These are phyloP conservation scores for Cystofilobasidium ferigula DNA, from an alignment of 768 basidiomycete species.

Conservation along the genomic window DNA sequence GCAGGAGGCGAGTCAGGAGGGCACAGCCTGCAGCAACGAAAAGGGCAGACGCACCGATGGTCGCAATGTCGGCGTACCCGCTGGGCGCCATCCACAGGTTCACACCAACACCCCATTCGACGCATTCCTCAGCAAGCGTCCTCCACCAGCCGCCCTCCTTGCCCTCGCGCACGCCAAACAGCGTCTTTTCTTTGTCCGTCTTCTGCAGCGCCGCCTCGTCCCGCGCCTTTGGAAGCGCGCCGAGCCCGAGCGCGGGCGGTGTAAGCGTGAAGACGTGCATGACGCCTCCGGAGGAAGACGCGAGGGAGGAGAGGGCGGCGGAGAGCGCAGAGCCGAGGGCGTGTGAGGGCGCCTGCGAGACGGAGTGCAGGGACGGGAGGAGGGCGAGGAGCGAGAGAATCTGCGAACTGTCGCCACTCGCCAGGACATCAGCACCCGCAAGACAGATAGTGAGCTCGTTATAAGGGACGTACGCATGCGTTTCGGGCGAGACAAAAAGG, in stretches of 20 bases:
- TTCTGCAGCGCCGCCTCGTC: conserved; percentile 62
- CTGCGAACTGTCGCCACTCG: not conserved
- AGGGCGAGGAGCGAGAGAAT: conserved; percentile 45
- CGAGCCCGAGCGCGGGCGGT: conserved; percentile 34
- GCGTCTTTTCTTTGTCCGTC: conserved; percentile 69
- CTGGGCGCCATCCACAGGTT: conserved; percentile 75
- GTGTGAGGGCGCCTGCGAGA: conserved; percentile 38
- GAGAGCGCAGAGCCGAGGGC: conserved; percentile 69
- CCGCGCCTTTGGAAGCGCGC: conserved; percentile 38
- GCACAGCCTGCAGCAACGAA: conserved; percentile 1
- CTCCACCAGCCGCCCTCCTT: conserved; percentile 56
- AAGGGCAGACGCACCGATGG: conserved; percentile 51
- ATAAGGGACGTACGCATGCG: not conserved
- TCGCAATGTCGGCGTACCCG: conserved; percentile 73
- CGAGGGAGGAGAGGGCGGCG: conserved; percentile 57
- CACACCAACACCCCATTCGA: conserved; percentile 78
- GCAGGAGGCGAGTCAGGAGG: not conserved
- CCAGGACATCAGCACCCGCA: not conserved
- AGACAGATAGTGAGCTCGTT: not conserved
- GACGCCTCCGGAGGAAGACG: conserved; percentile 30
- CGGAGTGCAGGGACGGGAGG: conserved; percentile 42
- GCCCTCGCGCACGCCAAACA: conserved; percentile 58
- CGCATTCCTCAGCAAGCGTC: conserved; percentile 74
- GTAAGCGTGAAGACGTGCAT: conserved; percentile 34
- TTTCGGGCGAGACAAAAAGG: not conserved